Conservation (phyloP, 352 stramenopile genomes). For the Phytophthora cajani region DNA sequence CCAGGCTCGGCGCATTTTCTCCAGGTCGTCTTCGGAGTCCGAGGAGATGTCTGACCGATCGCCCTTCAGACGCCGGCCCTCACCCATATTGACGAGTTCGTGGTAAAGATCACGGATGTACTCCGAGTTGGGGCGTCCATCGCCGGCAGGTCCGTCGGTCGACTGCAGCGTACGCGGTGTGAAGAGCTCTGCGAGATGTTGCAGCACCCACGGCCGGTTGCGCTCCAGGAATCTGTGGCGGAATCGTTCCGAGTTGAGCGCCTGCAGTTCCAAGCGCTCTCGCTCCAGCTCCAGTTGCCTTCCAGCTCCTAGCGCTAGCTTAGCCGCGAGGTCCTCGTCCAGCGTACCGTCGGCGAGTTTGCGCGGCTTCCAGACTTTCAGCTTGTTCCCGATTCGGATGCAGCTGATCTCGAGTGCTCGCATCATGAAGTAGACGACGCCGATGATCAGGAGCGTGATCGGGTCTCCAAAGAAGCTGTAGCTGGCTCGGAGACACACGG, state of each 20-base stretch:
- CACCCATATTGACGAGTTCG: slow-evolving; percentile 94
- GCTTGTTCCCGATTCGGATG: slow-evolving; percentile 76
- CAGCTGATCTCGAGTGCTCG: slow-evolving; percentile 65
- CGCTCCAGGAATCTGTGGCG: slow-evolving; percentile 96
- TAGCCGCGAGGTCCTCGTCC: slow-evolving; percentile 96
- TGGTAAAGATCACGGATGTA: slow-evolving; percentile 97
- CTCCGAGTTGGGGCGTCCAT: slow-evolving; percentile 84
- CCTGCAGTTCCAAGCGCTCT: slow-evolving; percentile 95
- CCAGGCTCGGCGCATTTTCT: slow-evolving; percentile 88
- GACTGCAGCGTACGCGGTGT: slow-evolving; percentile 92
- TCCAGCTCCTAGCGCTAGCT: slow-evolving; percentile 94
- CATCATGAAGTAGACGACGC: slow-evolving; percentile 81
- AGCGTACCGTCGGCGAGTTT: slow-evolving; percentile 92
- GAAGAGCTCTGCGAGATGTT: slow-evolving; percentile 96
- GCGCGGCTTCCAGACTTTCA: slow-evolving; percentile 93
- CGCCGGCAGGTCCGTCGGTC: slow-evolving; percentile 35
- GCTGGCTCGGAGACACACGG: slow-evolving; percentile 92
- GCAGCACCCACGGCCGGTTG: slow-evolving; percentile 97
- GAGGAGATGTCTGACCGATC: slow-evolving; percentile 94
- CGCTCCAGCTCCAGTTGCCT: slow-evolving; percentile 94
- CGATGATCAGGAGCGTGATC: slow-evolving; percentile 90
- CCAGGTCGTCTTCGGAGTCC: slow-evolving; percentile 92
- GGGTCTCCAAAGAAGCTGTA: slow-evolving; percentile 95
- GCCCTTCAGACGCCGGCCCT: slow-evolving; percentile 84
- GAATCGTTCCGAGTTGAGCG: slow-evolving; percentile 97